A percentile compares a stretch with the other conserved stretches of the same genome.
Evolutionary conservation across 345 rosid genomes (phyloP).

Genomic region (Melaleuca alternifolia): DNA sequence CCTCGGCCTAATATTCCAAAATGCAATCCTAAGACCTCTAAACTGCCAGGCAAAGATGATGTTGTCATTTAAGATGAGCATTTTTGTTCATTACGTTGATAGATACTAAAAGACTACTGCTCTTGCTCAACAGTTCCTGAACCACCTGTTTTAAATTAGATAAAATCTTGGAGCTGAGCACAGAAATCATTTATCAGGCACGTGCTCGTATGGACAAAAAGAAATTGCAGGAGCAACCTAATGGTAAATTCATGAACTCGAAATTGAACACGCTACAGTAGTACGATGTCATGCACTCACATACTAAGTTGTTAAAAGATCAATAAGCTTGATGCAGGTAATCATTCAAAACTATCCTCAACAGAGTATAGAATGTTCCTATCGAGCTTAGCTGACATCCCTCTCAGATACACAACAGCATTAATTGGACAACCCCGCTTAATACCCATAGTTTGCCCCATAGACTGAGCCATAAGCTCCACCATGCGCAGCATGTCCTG

Average conservation of each 20-base stretch:
- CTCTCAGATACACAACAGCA: not conserved
- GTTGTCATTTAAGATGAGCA: not conserved
- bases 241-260: not conserved
- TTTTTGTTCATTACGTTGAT: not conserved
- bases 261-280: not conserved
- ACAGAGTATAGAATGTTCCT: not conserved
- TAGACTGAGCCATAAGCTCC: constrained; percentile 71
- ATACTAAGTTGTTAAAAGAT: not conserved
- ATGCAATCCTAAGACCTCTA: not conserved
- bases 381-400: not conserved
- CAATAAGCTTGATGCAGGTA: not conserved
- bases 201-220: not conserved
- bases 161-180: not conserved
- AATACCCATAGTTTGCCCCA: constrained; percentile 71
- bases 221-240: not conserved
- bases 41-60: not conserved
- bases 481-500: constrained; percentile 32
- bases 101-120: not conserved
- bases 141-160: not conserved
- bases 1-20: not conserved
- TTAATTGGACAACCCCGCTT: constrained; percentile 1
- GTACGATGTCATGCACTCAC: not conserved
- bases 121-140: not conserved
- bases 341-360: not conserved
- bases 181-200: not conserved